phyloP scores from a whole-genome alignment of 305 asterid species.

The Ajuga reptans region DNA sequence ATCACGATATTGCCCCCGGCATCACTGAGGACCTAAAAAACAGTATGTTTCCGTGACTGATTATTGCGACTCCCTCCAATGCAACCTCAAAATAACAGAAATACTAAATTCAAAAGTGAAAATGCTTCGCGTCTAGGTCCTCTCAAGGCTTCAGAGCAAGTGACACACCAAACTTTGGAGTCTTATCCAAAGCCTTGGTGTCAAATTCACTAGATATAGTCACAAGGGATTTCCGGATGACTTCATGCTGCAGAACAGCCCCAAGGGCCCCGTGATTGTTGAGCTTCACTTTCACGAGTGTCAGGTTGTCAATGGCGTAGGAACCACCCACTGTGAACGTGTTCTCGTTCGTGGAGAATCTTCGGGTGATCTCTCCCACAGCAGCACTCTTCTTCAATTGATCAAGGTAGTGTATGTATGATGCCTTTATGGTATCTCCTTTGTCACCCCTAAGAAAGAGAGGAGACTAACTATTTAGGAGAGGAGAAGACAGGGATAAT shows the following conservation, averaged over 20 bases:
- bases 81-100: background rate
- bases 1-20: background rate
- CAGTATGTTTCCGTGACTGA: background rate
- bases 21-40: background rate
- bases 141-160: conserved; percentile 74
- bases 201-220: conserved; percentile 85
- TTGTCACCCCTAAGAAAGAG: conserved; percentile 60
- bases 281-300: conserved; percentile 68
- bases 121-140: background rate
- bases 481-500: background rate
- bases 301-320: conserved; percentile 57
- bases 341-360: conserved; percentile 86
- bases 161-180: conserved; percentile 72
- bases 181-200: conserved; percentile 82
- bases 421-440: conserved; percentile 76
- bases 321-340: conserved; percentile 86
- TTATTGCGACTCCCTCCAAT: background rate
- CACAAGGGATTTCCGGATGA: conserved; percentile 56
- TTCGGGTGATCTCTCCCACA: conserved; percentile 76
- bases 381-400: conserved; percentile 58
- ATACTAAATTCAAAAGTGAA: background rate
- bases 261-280: conserved; percentile 81
- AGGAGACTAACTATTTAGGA: background rate
- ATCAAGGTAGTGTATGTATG: conserved; percentile 63
- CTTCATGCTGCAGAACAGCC: conserved; percentile 81